Conservation (phyloP, 176 grass and related monocot genomes). For the Chrysopogon serrulatus region DNA sequence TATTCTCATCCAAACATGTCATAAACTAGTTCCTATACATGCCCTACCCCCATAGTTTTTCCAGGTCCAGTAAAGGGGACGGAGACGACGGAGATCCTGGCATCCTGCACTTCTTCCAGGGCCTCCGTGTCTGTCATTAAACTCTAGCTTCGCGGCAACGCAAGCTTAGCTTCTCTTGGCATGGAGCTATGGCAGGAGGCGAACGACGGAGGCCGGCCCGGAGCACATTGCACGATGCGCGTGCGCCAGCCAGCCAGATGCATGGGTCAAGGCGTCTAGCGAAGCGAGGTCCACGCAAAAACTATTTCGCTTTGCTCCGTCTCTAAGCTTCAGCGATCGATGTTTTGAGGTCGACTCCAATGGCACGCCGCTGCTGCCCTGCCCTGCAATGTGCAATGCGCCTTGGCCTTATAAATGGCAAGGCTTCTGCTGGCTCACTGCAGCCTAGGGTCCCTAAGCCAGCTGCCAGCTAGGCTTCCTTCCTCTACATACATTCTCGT, state of each 20-base stretch:
- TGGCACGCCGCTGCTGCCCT: background rate
- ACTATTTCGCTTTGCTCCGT: background rate
- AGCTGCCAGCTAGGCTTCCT: background rate
- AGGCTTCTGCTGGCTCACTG: background rate
- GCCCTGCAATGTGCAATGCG: too few species aligned
- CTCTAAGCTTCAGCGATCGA: background rate
- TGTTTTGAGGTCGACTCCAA: background rate
- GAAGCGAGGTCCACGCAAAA: background rate
- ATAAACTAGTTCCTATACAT: too few species aligned
- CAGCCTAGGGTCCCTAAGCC: conserved; percentile 18
- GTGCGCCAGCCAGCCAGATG: background rate
- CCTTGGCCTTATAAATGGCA: conserved; percentile 28
- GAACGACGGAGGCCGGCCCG: background rate
- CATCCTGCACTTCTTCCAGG: too few species aligned
- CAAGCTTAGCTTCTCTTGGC: background rate
- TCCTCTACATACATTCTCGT: background rate
- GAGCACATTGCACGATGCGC: background rate
- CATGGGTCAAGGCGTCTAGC: too few species aligned
- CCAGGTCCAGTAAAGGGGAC: too few species aligned
- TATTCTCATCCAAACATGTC: too few species aligned
- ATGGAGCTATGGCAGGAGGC: background rate
- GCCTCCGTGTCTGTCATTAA: background rate
- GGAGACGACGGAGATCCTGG: too few species aligned
- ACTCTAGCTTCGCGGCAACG: conserved; percentile 11
- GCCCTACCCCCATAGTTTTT: too few species aligned